These are phyloP conservation scores for Saccharomyces hybrid DNA, from an alignment of 1,139 yeast species.

Conservation along the genomic window DNA sequence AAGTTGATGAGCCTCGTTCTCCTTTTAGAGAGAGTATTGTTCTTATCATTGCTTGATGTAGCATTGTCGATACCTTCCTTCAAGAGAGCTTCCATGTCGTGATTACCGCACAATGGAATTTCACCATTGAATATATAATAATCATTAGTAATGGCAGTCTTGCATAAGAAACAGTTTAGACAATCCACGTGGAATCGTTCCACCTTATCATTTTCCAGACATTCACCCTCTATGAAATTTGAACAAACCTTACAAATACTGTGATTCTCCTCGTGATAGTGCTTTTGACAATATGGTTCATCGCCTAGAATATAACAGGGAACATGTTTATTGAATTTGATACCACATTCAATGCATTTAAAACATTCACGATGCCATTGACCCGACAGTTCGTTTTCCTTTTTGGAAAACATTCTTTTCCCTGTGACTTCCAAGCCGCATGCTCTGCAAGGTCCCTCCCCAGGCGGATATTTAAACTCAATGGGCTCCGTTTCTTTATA, in stretches of 20 bases:
- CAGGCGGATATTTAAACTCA: conserved; percentile 39
- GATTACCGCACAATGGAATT: conserved; percentile 25
- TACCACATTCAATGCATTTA: conserved; percentile 56
- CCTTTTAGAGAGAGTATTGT: conserved; percentile 20
- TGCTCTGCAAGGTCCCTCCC: conserved; percentile 65
- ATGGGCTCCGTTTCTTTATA: neutral
- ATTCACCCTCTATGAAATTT: conserved; percentile 80
- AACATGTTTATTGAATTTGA: conserved; percentile 48
- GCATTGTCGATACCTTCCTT: conserved; percentile 11
- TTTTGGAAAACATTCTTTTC: conserved; percentile 60
- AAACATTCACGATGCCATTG: conserved; percentile 93
- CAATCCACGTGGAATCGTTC: conserved; percentile 65
- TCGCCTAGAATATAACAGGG: conserved; percentile 78
- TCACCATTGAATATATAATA: conserved; percentile 35
- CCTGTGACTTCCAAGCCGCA: conserved; percentile 41
- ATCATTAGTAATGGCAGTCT: conserved; percentile 41
- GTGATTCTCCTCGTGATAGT: conserved; percentile 71
- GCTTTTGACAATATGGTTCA: conserved; percentile 70
- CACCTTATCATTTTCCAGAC: conserved; percentile 65
- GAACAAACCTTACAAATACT: conserved; percentile 68
- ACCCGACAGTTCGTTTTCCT: conserved; percentile 75
- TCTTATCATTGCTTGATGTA: conserved; percentile 3
- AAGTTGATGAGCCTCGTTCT: conserved; percentile 21
- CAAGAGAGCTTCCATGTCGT: conserved; percentile 21
- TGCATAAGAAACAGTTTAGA: conserved; percentile 50